Evolutionary conservation across 371 early-diverging fungal genomes (phyloP), one percentile per base, ranked within the genome.

Genomic region (Encephalitozoon cuniculi): DNA sequence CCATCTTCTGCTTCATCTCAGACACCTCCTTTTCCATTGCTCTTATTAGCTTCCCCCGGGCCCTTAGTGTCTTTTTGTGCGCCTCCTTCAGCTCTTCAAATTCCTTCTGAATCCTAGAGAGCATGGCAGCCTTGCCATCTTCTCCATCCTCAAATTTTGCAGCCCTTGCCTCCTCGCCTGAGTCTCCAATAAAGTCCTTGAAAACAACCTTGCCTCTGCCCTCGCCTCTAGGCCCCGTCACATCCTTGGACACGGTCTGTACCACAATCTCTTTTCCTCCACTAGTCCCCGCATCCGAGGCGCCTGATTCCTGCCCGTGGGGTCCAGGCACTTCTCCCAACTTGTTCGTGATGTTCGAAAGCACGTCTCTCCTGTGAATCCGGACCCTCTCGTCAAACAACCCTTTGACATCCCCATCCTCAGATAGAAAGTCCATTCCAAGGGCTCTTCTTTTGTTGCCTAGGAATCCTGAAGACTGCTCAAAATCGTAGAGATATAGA

Each of bases 51-150:
- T 69, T 76, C 28, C 65, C 69, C 32, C 76, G 71, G n/a, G 73
- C 68, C 23, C 34, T 43, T 12, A 80, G 51, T 40, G 69, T 68
- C 40, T 41, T 72, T 53, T 68, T 74, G 43, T 80, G 80, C 28
- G 68, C 26, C 18, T 80, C 80, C 59, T 76, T 80, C n/a, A 80
- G 68, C 12, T 69, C 66, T 18, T 46, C 68, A 34, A 80, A 66
- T 64, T 80, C 80, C 39, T 72, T 66, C 40, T 76, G 73, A n/a
- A 80, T 73, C 26, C 28, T 66, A 5, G 37, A 68, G 4, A 76
- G 59, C 41, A 76, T 72, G 21, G 28, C 40, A 39, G 21, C n/a
- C 8, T 43, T 40, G 41, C 37, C 64, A 37, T 79, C 65, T 53
- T 67, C 65, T 55, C 64, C 68, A 25, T 12, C 41, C 15, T 43